These are phyloP conservation scores for Arabidopsis hybrid DNA, from an alignment of 441 rosid species.

Conservation along the genomic window DNA sequence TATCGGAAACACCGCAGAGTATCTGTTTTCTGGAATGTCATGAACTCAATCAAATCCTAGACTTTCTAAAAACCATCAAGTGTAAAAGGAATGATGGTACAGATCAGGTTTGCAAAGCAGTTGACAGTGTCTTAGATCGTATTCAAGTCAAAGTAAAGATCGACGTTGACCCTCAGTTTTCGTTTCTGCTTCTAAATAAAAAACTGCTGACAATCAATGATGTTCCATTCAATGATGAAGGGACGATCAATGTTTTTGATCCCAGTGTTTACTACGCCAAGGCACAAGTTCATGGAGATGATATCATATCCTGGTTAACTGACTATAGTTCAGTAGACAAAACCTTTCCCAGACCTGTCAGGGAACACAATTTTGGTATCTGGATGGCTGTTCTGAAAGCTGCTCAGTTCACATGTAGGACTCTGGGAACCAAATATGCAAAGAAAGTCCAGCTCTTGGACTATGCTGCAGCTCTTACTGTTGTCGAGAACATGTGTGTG, in stretches of 20 bases:
- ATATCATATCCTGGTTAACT: slow-evolving; percentile 20
- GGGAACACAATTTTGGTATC: not conserved
- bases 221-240: not conserved
- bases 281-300: slow-evolving; percentile 7
- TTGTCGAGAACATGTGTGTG: not conserved
- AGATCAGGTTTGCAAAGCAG: slow-evolving; percentile 5
- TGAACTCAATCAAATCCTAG: slow-evolving; percentile 13
- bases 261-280: slow-evolving; percentile 2
- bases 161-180: slow-evolving; percentile 9
- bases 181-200: not conserved
- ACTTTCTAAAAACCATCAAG: not conserved
- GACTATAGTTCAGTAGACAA: not conserved
- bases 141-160: slow-evolving; percentile 7
- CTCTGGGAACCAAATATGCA: not conserved
- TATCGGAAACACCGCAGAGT: slow-evolving; percentile 20
- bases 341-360: slow-evolving; percentile 20
- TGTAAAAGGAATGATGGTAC: slow-evolving; percentile 4
- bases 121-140: not conserved
- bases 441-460: not conserved
- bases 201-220: not conserved
- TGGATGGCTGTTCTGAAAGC: not conserved
- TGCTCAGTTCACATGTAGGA: not conserved
- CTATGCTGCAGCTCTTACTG: not conserved
- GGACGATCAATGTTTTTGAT: not conserved
- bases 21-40: slow-evolving; percentile 14